phyloP scores from a whole-genome alignment of 805 yeast species.

The Metschnikowia peoriensis region DNA sequence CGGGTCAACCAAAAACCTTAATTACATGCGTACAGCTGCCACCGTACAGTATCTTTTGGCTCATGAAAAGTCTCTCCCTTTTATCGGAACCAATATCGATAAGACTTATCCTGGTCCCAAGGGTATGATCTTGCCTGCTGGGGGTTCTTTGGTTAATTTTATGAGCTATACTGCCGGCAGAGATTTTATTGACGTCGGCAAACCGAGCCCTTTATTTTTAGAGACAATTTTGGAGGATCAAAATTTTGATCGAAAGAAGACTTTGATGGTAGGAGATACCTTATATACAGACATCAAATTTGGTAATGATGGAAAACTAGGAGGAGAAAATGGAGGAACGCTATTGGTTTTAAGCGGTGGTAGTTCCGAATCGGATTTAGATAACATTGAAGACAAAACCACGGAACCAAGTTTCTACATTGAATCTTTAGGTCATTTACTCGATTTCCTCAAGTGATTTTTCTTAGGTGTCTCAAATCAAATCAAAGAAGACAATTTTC shows the following conservation, averaged over 20 bases:
- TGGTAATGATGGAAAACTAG: constrained; percentile 40
- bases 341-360: constrained; percentile 40
- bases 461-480: background rate
- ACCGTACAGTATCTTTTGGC: constrained; percentile 38
- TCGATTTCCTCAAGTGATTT: constrained; percentile 11
- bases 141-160: constrained; percentile 38
- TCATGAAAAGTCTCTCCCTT: constrained; percentile 31
- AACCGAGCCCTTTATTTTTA: constrained; percentile 34
- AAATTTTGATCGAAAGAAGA: constrained; percentile 26
- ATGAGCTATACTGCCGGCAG: constrained; percentile 37
- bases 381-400: constrained; percentile 15
- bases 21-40: constrained; percentile 36
- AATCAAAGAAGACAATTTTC: too few relatives aligned
- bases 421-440: constrained; percentile 33
- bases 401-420: constrained; percentile 29
- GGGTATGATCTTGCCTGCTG: constrained; percentile 40
- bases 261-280: constrained; percentile 44
- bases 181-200: constrained; percentile 36
- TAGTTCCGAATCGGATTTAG: constrained; percentile 27
- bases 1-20: constrained; percentile 37
- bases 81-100: constrained; percentile 42
- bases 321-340: constrained; percentile 28
- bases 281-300: constrained; percentile 43
- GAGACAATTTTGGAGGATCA: constrained; percentile 28
- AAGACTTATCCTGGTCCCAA: constrained; percentile 39